A percentile compares a stretch with the other conserved stretches of the same genome.
These are phyloP conservation scores for Entophlyctis helioformis DNA, from an alignment of 192 early-diverging fungal species.

Conservation along the genomic window DNA sequence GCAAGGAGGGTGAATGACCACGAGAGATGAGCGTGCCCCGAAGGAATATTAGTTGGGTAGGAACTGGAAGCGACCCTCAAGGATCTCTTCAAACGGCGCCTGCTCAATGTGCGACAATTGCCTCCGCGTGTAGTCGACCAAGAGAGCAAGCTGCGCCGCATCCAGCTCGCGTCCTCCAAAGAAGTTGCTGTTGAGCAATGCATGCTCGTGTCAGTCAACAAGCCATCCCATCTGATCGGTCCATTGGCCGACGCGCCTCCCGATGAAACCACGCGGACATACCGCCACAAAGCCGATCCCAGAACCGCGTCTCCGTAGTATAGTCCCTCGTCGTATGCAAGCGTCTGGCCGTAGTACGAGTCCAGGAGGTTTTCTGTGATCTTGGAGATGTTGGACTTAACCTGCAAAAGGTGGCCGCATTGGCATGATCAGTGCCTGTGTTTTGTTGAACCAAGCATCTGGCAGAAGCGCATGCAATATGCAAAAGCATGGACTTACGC, in stretches of 20 bases:
- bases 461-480: neutral
- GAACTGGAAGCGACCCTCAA: conserved; percentile 11
- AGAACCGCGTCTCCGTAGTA: conserved; percentile 70
- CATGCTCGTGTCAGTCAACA: neutral
- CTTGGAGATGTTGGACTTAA: conserved; percentile 52
- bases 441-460: neutral
- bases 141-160: conserved; percentile 8
- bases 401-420: too few species aligned
- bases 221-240: neutral
- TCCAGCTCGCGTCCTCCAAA: conserved; percentile 2
- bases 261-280: neutral
- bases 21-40: too few species aligned
- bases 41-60: too few species aligned
- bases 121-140: conserved; percentile 12
- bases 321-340: conserved; percentile 89
- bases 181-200: conserved; percentile 1
- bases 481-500: conserved; percentile 51
- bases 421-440: too few species aligned
- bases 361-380: conserved; percentile 74
- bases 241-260: neutral
- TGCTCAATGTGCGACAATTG: conserved; percentile 17
- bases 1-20: too few species aligned
- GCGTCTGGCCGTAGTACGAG: conserved; percentile 74
- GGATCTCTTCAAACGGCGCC: conserved; percentile 5
- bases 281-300: conserved; percentile 79